Evolutionary conservation across 2,329 filamentous ascomycete genomes (phyloP), one percentile per base, ranked within the genome.

Genomic region (Claviceps spartinae): DNA sequence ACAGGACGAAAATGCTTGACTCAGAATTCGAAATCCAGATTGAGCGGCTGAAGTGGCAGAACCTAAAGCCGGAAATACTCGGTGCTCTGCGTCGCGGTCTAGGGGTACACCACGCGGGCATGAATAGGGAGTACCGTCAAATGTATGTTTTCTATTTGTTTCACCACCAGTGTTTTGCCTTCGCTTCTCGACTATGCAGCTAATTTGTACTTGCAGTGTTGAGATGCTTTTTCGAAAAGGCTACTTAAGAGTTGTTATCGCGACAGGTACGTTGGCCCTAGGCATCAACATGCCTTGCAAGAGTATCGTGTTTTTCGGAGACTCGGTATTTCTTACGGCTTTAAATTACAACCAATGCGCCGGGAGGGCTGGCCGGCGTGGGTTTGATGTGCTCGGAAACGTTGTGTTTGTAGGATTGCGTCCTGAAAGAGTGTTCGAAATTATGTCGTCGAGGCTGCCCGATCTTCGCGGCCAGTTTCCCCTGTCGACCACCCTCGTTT

Each of bases 251-350:
- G 81, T 85, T 1, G 80, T 90, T 30, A 74, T 90, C 26, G 85
- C 86, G 0, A 90, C 86, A 1, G 86, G 85, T 1, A 89, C 85
- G 0, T 73, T 89, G 22, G 83, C 83, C 1, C 70, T 90, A 5
- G 86, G 86, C 69, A 85, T 91, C 69, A 91, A 88, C 59, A 87
- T 88, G 83, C 86, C 86, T 9, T 90, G 85, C 63, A 87, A 86
- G 63, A 91, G 86, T 1, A 85, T 89, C 0, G 79, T 88, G 1
- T 91, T 91, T 63, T 76, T 74, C 16, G 85, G 84, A 0, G 85
- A 90, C 62, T 86, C 82, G 0, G 72, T 86, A 2, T 88, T 78
- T 61, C 68, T 91, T 44, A 88, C 84, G 0, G 79, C 85, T 0
- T 76, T 90, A 49, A 88, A 87, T 62, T 91, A 85, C 64, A 78